These are phyloP conservation scores for Pelargonium hybrid DNA, from an alignment of 441 rosid species.

Conservation along the genomic window DNA sequence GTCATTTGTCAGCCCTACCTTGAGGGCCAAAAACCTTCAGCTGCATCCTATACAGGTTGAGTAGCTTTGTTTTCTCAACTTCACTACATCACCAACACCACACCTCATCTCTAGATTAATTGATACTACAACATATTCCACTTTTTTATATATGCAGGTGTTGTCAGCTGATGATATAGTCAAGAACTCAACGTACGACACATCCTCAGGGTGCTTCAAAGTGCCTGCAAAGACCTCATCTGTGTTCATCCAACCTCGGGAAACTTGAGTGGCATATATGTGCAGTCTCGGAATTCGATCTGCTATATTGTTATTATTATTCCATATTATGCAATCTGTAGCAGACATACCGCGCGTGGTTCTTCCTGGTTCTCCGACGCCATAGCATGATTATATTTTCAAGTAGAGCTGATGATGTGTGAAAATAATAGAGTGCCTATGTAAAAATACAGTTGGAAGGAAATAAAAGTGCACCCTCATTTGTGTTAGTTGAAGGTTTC, in stretches of 20 bases:
- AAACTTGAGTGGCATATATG: conserved; percentile 20
- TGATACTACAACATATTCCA: too few species aligned
- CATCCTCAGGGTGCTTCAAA: conserved; percentile 46
- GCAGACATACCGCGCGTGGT: neutral
- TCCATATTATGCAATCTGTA: neutral
- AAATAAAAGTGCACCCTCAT: neutral
- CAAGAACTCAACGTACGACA: conserved; percentile 48
- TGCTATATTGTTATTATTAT: neutral
- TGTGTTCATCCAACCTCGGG: conserved; percentile 56
- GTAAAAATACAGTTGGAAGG: neutral
- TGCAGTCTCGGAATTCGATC: neutral
- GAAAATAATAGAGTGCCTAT: neutral
- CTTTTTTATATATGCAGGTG: conserved; percentile 40
- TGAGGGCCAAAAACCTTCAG: conserved; percentile 43
- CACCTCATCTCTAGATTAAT: neutral
- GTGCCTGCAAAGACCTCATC: conserved; percentile 57
- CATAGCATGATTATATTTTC: neutral
- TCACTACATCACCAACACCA: too few species aligned
- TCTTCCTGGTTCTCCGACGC: neutral
- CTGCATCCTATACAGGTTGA: conserved; percentile 81
- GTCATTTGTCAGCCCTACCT: conserved; percentile 35
- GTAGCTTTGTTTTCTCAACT: too few species aligned
- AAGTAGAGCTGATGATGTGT: neutral
- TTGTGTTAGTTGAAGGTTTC: too few species aligned
- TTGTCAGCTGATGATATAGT: conserved; percentile 50